Evolutionary conservation across 306 rosid genomes (phyloP), one percentile per base, ranked within the genome.

Genomic region (Trifolium pratense): DNA sequence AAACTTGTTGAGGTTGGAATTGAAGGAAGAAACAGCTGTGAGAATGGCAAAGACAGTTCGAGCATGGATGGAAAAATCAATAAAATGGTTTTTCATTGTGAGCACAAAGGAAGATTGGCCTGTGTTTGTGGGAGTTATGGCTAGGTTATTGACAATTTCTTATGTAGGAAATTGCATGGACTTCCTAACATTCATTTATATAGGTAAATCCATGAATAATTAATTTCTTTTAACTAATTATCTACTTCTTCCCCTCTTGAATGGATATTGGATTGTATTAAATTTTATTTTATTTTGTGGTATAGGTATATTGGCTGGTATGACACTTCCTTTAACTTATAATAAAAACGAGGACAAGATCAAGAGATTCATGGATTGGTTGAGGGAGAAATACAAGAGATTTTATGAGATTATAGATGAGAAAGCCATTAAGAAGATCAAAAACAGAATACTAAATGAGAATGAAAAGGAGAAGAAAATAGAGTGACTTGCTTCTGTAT

Each of bases 381-480:
- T 83, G 74, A 87, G 45, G 76, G 76, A 31, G 66, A 84, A 83
- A 20, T 29, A 65, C 66, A 72, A 68, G 23, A 74, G 71, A 70
- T 75, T 37, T n/a, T 78, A 83, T 29, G 84, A 86, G 67, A 77
- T 75, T 46, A 9, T 89, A 36, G 86, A 89, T 59, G 90, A 85
- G 9, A 91, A 82, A 82, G 84, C 89, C 23, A 40, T 82, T 10
- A 76, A 78, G 75, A 86, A 86, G 55, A 60, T 82, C 16, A 82
- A 42, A 66, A 67, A 46, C 65, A 85, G 43, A 81, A 55, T 85
- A 34, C 9, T 26, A 14, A 31, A 25, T 21, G 61, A 25, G 25
- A 65, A 75, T 0, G 32, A 14, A 32, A 53, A 66, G 71, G 82
- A 43, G 39, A 88, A 88, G 76, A 90, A 88, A 71, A 46, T 42